phyloP scores from a whole-genome alignment of 179 eudicot genomes.

The Drosera spatulata region DNA sequence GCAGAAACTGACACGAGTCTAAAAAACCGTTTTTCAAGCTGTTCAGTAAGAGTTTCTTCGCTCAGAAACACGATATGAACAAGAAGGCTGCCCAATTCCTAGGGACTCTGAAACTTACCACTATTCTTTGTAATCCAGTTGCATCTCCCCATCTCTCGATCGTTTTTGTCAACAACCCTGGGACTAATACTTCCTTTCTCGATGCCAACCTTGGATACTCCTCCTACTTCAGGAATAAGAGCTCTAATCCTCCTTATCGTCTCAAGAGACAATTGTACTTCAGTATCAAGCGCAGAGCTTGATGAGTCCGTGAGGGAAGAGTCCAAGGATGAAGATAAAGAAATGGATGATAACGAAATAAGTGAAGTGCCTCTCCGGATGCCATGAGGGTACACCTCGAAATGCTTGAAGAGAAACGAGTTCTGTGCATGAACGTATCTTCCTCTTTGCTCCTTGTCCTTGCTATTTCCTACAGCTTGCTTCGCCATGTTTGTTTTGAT shows the following conservation, averaged over 20 bases:
- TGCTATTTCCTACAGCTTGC: slow-evolving; percentile 45
- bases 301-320: slow-evolving; percentile 32
- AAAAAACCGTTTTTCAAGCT: too few species aligned
- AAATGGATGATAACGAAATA: slow-evolving; percentile 64
- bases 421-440: slow-evolving; percentile 34
- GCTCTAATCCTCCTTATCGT: slow-evolving; percentile 15
- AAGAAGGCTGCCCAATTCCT: not conserved
- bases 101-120: slow-evolving; percentile 32
- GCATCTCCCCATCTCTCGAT: slow-evolving; percentile 41
- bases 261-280: slow-evolving; percentile 44
- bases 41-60: too few species aligned
- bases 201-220: slow-evolving; percentile 12
- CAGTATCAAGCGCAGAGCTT: slow-evolving; percentile 52
- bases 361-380: slow-evolving; percentile 52
- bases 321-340: slow-evolving; percentile 58
- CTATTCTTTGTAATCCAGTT: slow-evolving; percentile 87
- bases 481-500: slow-evolving; percentile 44
- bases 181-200: slow-evolving; percentile 3
- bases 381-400: slow-evolving; percentile 73
- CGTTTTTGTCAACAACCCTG: not conserved
- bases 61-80: too few species aligned
- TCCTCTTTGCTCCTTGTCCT: slow-evolving; percentile 24
- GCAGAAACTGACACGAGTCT: too few species aligned
- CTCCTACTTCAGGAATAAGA: slow-evolving; percentile 21
- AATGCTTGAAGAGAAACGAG: slow-evolving; percentile 38